Conservation (phyloP, 257 asterid species). For the Solanum clarkiae region DNA sequence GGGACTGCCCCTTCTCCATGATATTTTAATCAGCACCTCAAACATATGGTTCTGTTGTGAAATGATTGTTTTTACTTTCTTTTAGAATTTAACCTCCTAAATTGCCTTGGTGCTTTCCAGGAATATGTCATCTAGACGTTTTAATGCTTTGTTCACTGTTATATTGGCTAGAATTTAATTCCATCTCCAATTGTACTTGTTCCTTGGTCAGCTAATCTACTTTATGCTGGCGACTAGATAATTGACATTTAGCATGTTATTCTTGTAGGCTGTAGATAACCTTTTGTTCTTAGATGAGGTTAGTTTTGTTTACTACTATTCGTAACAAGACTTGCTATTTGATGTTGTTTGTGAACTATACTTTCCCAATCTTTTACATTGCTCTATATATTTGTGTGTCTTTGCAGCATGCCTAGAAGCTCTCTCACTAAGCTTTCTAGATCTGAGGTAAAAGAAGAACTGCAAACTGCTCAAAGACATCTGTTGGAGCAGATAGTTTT, state of each 20-base stretch:
- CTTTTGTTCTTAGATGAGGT: constrained; percentile 3
- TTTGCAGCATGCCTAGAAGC: constrained; percentile 37
- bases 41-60: background rate
- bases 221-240: background rate
- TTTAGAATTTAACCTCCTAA: background rate
- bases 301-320: background rate
- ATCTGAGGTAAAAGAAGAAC: constrained; percentile 62
- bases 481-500: constrained; percentile 56
- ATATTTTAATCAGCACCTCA: background rate
- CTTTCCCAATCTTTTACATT: background rate
- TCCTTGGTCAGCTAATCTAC: background rate
- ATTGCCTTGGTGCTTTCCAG: background rate
- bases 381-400: constrained; percentile 16
- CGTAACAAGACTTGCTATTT: constrained; percentile 2
- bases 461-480: constrained; percentile 65
- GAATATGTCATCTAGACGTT: background rate
- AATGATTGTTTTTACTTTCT: background rate
- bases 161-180: background rate
- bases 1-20: background rate
- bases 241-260: background rate
- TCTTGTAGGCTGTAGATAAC: constrained; percentile 8
- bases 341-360: constrained; percentile 4
- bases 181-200: background rate
- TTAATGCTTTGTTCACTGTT: background rate
- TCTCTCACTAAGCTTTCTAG: constrained; percentile 67